Evolutionary conservation across 2,329 filamentous ascomycete genomes (phyloP).

Genomic region (Neocucurbitaria cava): DNA sequence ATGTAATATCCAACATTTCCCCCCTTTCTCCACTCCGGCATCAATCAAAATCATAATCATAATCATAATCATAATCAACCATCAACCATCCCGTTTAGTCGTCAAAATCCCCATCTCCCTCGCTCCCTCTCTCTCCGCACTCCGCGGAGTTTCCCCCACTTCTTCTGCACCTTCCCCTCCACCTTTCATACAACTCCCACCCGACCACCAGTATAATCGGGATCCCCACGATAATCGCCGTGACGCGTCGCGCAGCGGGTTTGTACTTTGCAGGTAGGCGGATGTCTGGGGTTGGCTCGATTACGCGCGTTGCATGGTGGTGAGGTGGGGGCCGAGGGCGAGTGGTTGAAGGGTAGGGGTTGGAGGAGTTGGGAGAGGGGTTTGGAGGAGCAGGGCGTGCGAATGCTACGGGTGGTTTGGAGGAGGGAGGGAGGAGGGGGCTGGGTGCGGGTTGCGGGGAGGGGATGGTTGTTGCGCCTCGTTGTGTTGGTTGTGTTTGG

Average conservation of each 20-base stretch:
- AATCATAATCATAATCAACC: constrained; percentile 4
- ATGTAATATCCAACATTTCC: too few species aligned
- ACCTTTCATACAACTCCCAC: constrained; percentile 40
- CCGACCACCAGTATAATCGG: constrained; percentile 44
- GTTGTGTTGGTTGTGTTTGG: too few species aligned
- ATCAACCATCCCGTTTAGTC: neutral
- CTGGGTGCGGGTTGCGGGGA: constrained; percentile 22
- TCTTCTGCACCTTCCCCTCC: constrained; percentile 23
- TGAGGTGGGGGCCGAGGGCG: neutral
- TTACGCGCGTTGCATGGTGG: constrained; percentile 18
- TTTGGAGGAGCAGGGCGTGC: constrained; percentile 10
- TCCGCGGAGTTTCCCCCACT: too few species aligned
- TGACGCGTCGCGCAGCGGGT: constrained; percentile 37
- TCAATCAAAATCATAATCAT: too few species aligned
- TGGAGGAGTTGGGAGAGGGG: constrained; percentile 2
- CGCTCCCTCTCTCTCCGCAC: constrained; percentile 5
- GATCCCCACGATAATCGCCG: constrained; percentile 44
- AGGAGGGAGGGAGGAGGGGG: constrained; percentile 15
- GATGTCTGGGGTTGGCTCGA: constrained; percentile 28
- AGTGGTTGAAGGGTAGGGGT: constrained; percentile 6
- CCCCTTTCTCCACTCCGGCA: too few species aligned
- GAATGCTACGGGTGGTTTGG: constrained; percentile 6
- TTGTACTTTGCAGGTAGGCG: constrained; percentile 42
- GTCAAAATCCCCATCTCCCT: too few species aligned
- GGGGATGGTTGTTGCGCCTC: constrained; percentile 22